These are phyloP conservation scores for Candida dajiaensis DNA, from an alignment of 805 yeast species.

Conservation along the genomic window DNA sequence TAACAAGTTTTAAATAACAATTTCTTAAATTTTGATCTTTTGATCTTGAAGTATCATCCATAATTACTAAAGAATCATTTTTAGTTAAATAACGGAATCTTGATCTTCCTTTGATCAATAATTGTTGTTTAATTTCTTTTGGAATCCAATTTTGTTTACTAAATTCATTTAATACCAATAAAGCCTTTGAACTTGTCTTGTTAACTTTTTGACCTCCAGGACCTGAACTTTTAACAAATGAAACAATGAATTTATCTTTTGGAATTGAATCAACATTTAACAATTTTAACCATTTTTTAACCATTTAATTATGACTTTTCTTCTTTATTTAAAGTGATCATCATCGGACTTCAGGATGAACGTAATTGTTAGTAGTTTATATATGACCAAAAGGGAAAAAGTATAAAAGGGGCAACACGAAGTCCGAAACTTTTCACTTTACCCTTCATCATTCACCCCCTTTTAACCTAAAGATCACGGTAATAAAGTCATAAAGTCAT, in stretches of 20 bases:
- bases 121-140: slow-evolving; percentile 36
- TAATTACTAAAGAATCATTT: slow-evolving; percentile 46
- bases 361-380: no score
- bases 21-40: slow-evolving; percentile 49
- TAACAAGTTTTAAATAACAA: slow-evolving; percentile 55
- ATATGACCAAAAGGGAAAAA: no score
- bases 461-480: no score
- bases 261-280: not conserved
- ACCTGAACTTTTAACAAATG: slow-evolving; percentile 62
- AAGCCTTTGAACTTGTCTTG: slow-evolving; percentile 61
- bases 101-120: slow-evolving; percentile 32
- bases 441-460: no score
- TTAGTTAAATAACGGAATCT: slow-evolving; percentile 55
- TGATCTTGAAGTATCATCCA: slow-evolving; percentile 53
- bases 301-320: no score
- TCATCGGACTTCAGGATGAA: no score
- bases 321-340: no score
- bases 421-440: no score
- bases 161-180: slow-evolving; percentile 46
- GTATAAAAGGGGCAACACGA: no score
- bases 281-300: not conserved
- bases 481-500: no score
- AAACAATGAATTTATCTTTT: slow-evolving; percentile 30
- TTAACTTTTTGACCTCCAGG: slow-evolving; percentile 90
- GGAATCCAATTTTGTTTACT: slow-evolving; percentile 56